Percentiles rank a stretch among this genome's conserved stretches.
phyloP scores from a whole-genome alignment of 2,329 filamentous ascomycete genomes.

The Calonectria leucothoes region DNA sequence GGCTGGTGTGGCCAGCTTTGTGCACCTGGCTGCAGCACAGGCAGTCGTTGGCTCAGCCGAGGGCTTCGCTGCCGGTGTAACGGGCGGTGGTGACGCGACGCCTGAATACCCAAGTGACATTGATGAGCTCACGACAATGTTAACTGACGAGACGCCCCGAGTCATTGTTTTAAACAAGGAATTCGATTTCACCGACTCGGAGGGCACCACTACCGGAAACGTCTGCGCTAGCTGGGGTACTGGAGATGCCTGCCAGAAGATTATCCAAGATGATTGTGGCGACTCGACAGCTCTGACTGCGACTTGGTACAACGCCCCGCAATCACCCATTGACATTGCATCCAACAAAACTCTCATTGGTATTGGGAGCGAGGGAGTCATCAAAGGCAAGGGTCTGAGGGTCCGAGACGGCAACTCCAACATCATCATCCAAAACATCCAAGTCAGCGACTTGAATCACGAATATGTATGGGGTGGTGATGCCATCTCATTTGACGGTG shows the following conservation, averaged over 20 bases:
- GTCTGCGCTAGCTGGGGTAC: constrained; percentile 36
- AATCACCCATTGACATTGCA: constrained; percentile 24
- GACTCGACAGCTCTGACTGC: constrained; percentile 23
- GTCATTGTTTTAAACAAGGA: constrained; percentile 50
- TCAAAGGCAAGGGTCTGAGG: constrained; percentile 55
- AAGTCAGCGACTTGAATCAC: constrained; percentile 30
- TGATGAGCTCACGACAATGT: constrained; percentile 24
- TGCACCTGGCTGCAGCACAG: constrained; percentile 1
- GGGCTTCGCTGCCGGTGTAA: constrained; percentile 29
- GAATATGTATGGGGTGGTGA: constrained; percentile 36
- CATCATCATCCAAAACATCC: constrained; percentile 46
- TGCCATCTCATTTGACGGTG: constrained; percentile 26
- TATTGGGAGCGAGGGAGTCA: constrained; percentile 49
- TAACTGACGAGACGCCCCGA: constrained; percentile 40
- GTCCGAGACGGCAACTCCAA: constrained; percentile 44
- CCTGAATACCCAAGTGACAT: constrained; percentile 29
- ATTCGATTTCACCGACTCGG: constrained; percentile 41
- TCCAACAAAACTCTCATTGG: constrained; percentile 56
- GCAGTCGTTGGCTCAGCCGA: constrained; percentile 21
- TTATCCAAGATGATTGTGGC: constrained; percentile 36
- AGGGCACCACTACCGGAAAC: constrained; percentile 34
- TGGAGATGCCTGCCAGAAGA: constrained; percentile 30
- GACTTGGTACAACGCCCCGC: background rate
- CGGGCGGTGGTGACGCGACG: constrained; percentile 24
- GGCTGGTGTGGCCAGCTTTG: background rate